These are phyloP conservation scores for Coemansia sp. DNA, from an alignment of 192 early-diverging fungal genomes.

Conservation along the genomic window DNA sequence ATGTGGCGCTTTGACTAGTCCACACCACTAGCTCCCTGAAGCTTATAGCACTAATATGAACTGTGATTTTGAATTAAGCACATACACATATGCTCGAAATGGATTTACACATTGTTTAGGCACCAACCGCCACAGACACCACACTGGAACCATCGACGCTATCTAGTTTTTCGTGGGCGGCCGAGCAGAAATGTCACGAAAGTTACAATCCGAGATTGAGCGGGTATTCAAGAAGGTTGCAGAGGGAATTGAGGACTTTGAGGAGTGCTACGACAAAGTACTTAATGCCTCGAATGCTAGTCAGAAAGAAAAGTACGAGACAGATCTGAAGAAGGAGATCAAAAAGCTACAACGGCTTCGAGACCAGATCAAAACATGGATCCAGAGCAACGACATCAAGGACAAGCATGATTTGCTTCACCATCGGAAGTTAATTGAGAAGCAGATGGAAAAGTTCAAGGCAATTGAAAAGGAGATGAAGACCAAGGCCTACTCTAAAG, in stretches of 20 bases:
- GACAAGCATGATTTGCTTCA: slow-evolving; percentile 89
- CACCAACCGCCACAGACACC: background rate
- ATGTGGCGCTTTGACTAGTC: background rate
- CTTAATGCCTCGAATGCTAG: slow-evolving; percentile 72
- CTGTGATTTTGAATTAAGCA: background rate
- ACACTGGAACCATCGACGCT: slow-evolving; percentile 13
- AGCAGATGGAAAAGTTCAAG: slow-evolving; percentile 99
- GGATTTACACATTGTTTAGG: background rate
- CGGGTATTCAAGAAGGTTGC: slow-evolving; percentile 90
- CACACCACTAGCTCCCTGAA: background rate
- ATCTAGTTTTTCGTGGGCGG: background rate
- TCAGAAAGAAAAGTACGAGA: slow-evolving; percentile 97
- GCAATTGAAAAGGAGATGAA: slow-evolving; percentile 98
- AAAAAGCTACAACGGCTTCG: slow-evolving; percentile 95
- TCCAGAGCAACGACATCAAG: slow-evolving; percentile 92
- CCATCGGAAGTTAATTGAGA: slow-evolving; percentile 91
- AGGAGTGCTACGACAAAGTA: slow-evolving; percentile 86
- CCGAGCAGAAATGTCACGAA: slow-evolving; percentile 37
- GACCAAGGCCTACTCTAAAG: slow-evolving; percentile 97
- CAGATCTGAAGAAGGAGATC: slow-evolving; percentile 97
- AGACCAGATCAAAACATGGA: slow-evolving; percentile 99
- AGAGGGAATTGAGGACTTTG: slow-evolving; percentile 94
- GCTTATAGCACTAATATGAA: background rate
- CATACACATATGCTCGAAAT: background rate
- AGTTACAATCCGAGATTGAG: slow-evolving; percentile 80